Evolutionary conservation across 2,329 filamentous ascomycete species (phyloP), one percentile per base, ranked within the genome.

Genomic region (Amauroascus verrucosus): DNA sequence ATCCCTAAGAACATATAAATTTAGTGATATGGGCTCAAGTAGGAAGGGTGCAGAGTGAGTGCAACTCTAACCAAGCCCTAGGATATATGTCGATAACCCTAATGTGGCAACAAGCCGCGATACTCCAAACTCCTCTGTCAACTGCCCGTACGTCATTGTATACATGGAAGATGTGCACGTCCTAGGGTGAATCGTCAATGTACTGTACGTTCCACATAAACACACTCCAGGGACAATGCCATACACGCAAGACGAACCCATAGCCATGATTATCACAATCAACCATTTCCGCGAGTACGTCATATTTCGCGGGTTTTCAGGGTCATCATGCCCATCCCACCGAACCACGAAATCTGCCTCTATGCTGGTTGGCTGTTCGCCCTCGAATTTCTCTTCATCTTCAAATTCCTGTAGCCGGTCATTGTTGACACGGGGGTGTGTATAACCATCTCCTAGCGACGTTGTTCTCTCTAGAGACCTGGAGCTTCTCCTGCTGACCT

Each of bases 161-260:
- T 96, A 95, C 61, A 95, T 82, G n/a, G 88, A 93, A 46, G 85
- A 90, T 1, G 86, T 81, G 65, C 84, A 88, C 7, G 89, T 95
- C 51, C 85, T 89, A 61, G 13, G 28, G n/a, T 20, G n/a, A 30
- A 30, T 30, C 26, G 5, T 22, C 22, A 6, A 8, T 14, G 32
- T n/a, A n/a, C n/a, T n/a, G 16, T 50, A 7, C 22, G 24, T 20
- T 32, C 24, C 13, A 8, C 41, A 28, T 2, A 16, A 30, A 28
- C 14, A 30, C 14, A 20, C 35, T 2, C 1, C 2, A 28, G 22
- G 41, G 16, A 24, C 8, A 14, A 18, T 20, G n/a, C 82, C 86
- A 77, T 77, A 90, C 85, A 95, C 89, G 68, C 87, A 91, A 55
- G 93, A 75, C 45, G 86, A 86, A 6, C 84, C 85, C 53, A 77